Conservation (phyloP, 805 yeast species). For the Metschnikowia anglica region DNA sequence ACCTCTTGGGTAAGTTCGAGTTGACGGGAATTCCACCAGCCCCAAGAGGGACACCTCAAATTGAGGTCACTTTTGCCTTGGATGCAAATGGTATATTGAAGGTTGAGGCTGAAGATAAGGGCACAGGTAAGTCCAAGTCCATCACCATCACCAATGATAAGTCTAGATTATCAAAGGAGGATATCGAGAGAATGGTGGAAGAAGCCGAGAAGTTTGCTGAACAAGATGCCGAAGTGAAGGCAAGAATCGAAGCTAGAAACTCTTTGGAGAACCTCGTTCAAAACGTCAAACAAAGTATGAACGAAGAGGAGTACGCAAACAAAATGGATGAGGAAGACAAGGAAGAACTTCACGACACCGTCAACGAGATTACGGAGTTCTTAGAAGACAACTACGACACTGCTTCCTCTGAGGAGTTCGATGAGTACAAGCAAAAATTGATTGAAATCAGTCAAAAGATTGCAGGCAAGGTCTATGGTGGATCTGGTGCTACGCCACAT, state of each 20-base stretch:
- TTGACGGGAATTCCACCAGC: conserved; percentile 26
- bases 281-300: conserved; percentile 17
- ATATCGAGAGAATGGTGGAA: conserved; percentile 24
- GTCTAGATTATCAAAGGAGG: conserved; percentile 24
- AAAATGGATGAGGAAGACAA: conserved; percentile 88
- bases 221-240: conserved; percentile 23
- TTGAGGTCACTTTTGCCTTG: conserved; percentile 24
- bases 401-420: conserved; percentile 90
- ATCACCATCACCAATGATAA: conserved; percentile 23
- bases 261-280: conserved; percentile 22
- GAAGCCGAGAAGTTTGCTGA: conserved; percentile 24
- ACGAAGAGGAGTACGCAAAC: conserved; percentile 28
- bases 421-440: conserved; percentile 84
- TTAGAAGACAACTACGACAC: conserved; percentile 71
- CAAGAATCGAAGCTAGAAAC: conserved; percentile 23
- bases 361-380: conserved; percentile 84
- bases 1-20: conserved; percentile 24
- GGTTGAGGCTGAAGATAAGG: conserved; percentile 24
- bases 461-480: conserved; percentile 68
- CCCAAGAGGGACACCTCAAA: conserved; percentile 25
- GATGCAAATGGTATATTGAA: conserved; percentile 25
- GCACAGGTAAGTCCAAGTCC: conserved; percentile 23
- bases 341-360: conserved; percentile 83
- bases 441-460: conserved; percentile 86
- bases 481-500: conserved; percentile 47